A percentile compares a stretch with the other conserved stretches of the same genome.
phyloP scores from a whole-genome alignment of 2,329 filamentous ascomycete species.

The Aphanoascus verrucosus region DNA sequence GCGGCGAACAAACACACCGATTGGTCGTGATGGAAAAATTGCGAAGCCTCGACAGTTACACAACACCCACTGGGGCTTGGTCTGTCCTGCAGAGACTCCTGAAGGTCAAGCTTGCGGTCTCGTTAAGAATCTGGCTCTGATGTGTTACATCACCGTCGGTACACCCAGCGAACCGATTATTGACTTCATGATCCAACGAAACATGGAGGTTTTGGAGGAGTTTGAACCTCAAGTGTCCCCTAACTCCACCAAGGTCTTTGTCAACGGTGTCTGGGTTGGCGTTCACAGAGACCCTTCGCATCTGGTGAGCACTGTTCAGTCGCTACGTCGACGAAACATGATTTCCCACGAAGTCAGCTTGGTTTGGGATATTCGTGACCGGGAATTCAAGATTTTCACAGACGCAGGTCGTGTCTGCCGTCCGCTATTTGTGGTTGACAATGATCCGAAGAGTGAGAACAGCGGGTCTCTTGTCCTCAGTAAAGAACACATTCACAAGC shows the following conservation, averaged over 20 bases:
- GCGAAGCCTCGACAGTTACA: slow-evolving; percentile 96
- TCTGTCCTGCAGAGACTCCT: slow-evolving; percentile 93
- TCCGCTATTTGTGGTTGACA: slow-evolving; percentile 87
- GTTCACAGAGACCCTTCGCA: slow-evolving; percentile 82
- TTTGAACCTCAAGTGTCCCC: slow-evolving; percentile 79
- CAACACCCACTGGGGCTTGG: slow-evolving; percentile 96
- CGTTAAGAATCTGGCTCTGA: slow-evolving; percentile 93
- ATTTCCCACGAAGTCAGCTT: slow-evolving; percentile 89
- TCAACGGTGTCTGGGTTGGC: slow-evolving; percentile 97
- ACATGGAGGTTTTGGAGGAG: slow-evolving; percentile 94
- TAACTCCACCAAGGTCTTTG: slow-evolving; percentile 92
- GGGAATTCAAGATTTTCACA: slow-evolving; percentile 97
- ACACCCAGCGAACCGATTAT: slow-evolving; percentile 82
- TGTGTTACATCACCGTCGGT: slow-evolving; percentile 97
- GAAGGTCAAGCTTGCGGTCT: slow-evolving; percentile 97
- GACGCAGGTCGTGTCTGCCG: slow-evolving; percentile 92
- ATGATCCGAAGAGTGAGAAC: slow-evolving; percentile 62
- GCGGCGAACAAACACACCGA: slow-evolving; percentile 92
- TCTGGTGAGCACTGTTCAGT: slow-evolving; percentile 66
- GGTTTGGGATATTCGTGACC: slow-evolving; percentile 89
- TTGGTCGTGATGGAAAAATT: slow-evolving; percentile 94
- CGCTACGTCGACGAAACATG: slow-evolving; percentile 66
- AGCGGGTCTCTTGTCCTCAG: slow-evolving; percentile 69
- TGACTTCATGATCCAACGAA: slow-evolving; percentile 89
- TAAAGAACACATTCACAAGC: slow-evolving; percentile 66